A percentile compares a stretch with the other conserved stretches of the same genome.
Evolutionary conservation across 2,329 filamentous ascomycete genomes (phyloP).

Genomic region (Cytospora chrysosperma): DNA sequence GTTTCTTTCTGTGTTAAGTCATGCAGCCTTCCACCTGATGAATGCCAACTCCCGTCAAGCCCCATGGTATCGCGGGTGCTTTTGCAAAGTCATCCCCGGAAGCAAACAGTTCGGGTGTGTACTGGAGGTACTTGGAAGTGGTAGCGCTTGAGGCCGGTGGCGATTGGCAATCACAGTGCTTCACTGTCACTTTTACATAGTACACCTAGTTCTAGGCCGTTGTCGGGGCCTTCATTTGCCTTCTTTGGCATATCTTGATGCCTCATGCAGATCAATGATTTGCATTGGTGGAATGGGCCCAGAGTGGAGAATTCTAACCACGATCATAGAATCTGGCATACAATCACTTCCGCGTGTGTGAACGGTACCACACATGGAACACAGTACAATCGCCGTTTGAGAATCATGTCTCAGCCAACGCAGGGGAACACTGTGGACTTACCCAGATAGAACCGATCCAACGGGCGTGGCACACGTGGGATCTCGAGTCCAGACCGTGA

Average conservation of each 20-base stretch:
- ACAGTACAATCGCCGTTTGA: not conserved
- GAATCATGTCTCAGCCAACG: constrained; percentile 22
- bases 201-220: not conserved
- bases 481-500: not conserved
- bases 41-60: not conserved
- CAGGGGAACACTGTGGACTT: constrained; percentile 13
- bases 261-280: not conserved
- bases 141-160: not conserved
- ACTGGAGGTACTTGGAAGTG: not conserved
- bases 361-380: not conserved
- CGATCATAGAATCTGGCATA: not conserved
- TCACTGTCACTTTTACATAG: not conserved
- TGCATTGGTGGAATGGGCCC: not conserved
- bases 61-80: not conserved
- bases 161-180: not conserved
- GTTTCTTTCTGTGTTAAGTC: not conserved
- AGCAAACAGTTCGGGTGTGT: not conserved
- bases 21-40: not conserved
- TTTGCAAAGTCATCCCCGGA: not conserved
- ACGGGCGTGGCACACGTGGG: constrained; percentile 23
- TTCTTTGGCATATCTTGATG: not conserved
- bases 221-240: not conserved
- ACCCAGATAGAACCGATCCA: constrained; percentile 8
- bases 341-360: not conserved
- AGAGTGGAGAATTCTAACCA: not conserved